A percentile compares a stretch with the other conserved stretches of the same genome.
phyloP scores from a whole-genome alignment of 2,329 filamentous ascomycete species.

The Dendryphion nanum region DNA sequence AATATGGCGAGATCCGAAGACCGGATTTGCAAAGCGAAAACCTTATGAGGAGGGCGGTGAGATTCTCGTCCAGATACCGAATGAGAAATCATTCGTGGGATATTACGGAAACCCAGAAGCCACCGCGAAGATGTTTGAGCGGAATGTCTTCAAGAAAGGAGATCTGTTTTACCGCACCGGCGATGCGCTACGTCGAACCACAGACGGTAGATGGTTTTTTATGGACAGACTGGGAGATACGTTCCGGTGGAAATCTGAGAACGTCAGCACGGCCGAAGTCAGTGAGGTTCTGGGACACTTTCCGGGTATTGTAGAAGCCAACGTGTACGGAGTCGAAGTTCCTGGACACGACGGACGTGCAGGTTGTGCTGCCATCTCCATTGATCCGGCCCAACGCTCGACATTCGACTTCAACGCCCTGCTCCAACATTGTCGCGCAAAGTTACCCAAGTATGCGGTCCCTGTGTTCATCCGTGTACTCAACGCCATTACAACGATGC shows the following conservation, averaged over 20 bases:
- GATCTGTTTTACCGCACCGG: conserved; percentile 51
- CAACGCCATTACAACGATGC: conserved; percentile 58
- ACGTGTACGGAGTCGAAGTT: conserved; percentile 50
- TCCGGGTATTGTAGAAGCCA: conserved; percentile 46
- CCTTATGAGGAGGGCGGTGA: conserved; percentile 71
- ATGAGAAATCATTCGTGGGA: conserved; percentile 61
- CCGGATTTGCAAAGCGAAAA: conserved; percentile 64
- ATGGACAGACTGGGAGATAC: conserved; percentile 50
- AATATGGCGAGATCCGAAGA: conserved; percentile 63
- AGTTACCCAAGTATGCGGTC: conserved; percentile 71
- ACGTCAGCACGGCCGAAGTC: conserved; percentile 50
- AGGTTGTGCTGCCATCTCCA: conserved; percentile 56
- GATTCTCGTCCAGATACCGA: conserved; percentile 64
- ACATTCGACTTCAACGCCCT: conserved; percentile 56
- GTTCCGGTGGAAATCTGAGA: conserved; percentile 52
- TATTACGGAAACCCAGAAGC: conserved; percentile 69
- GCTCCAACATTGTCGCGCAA: conserved; percentile 56
- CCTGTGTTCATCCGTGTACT: conserved; percentile 70
- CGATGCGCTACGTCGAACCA: conserved; percentile 45
- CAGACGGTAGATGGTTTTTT: conserved; percentile 50
- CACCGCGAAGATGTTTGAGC: conserved; percentile 56
- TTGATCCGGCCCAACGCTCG: conserved; percentile 50
- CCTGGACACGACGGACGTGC: conserved; percentile 53
- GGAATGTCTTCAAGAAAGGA: conserved; percentile 48
- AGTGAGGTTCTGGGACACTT: conserved; percentile 46